Evolutionary conservation across 441 rosid species (phyloP).

Genomic region (Pelargonium fulgidum): DNA sequence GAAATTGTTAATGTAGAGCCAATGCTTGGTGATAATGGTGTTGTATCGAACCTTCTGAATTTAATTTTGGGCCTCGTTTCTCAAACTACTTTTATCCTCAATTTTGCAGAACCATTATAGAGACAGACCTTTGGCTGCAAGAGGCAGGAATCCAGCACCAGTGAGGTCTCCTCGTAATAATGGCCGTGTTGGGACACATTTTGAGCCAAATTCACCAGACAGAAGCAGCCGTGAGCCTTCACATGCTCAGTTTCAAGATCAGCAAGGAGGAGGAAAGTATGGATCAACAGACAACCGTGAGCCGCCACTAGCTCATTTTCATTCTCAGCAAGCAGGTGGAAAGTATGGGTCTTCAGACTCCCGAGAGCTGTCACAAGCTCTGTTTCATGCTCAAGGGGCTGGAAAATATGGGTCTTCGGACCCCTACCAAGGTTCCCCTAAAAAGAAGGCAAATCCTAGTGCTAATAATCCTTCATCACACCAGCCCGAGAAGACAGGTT

Average conservation of each 20-base stretch:
- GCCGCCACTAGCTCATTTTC: not conserved
- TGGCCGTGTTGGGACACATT: constrained; percentile 32
- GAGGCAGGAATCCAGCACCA: constrained; percentile 46
- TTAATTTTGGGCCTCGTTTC: too few species aligned
- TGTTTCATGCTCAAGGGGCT: not conserved
- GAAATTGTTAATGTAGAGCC: not conserved
- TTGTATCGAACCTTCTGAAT: too few species aligned
- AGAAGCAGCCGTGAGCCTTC: constrained; percentile 39
- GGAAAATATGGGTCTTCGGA: constrained; percentile 9
- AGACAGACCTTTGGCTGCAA: constrained; percentile 36
- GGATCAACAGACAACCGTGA: constrained; percentile 30
- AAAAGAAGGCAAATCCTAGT: constrained; percentile 24
- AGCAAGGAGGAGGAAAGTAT: constrained; percentile 33
- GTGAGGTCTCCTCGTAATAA: constrained; percentile 52
- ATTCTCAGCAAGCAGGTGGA: constrained; percentile 1
- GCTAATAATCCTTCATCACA: constrained; percentile 44
- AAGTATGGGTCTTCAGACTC: not conserved
- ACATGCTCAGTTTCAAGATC: too few species aligned
- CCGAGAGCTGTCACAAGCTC: not conserved
- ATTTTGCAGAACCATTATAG: constrained; percentile 71
- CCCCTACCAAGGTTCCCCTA: constrained; percentile 31
- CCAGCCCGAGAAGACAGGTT: constrained; percentile 35
- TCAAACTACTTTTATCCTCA: not conserved
- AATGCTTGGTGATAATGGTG: constrained; percentile 4
- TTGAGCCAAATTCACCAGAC: constrained; percentile 38